A percentile compares a stretch with the other conserved stretches of the same genome.
phyloP scores from a whole-genome alignment of 805 yeast species.

The Priceomyces carsonii region DNA sequence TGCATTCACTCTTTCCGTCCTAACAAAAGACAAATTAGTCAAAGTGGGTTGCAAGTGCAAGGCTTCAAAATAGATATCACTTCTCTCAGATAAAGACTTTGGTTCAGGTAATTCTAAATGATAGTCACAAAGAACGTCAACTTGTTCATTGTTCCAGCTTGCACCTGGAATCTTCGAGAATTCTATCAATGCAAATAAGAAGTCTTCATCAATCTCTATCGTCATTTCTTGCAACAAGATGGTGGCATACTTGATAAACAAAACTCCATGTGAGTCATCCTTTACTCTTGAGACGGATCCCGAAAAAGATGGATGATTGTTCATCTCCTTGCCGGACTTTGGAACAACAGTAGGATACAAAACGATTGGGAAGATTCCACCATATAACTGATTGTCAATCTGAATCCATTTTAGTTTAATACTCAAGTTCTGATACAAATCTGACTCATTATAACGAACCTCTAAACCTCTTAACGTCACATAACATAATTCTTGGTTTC shows the following conservation, averaged over 20 bases:
- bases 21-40: conserved; percentile 83
- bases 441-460: conserved; percentile 77
- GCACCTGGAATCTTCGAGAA: conserved; percentile 83
- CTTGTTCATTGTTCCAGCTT: conserved; percentile 55
- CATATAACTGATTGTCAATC: conserved; percentile 86
- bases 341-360: conserved; percentile 90
- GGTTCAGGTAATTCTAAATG: conserved; percentile 72
- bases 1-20: conserved; percentile 76
- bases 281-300: conserved; percentile 81
- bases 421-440: conserved; percentile 76
- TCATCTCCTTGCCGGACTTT: conserved; percentile 78
- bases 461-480: conserved; percentile 82
- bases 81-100: conserved; percentile 49
- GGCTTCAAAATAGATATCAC: conserved; percentile 88
- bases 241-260: conserved; percentile 90
- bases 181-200: conserved; percentile 77
- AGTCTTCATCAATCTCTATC: conserved; percentile 91
- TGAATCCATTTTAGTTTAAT: conserved; percentile 92
- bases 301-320: conserved; percentile 86
- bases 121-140: conserved; percentile 61
- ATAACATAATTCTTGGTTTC: conserved; percentile 78
- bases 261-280: conserved; percentile 88
- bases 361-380: conserved; percentile 84
- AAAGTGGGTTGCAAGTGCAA: conserved; percentile 91
- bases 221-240: conserved; percentile 86